Percentiles rank a stretch among this genome's conserved stretches.
These are phyloP conservation scores for Skeletonema grethae DNA, from an alignment of 108 stramenopile genomes.

Conservation along the genomic window DNA sequence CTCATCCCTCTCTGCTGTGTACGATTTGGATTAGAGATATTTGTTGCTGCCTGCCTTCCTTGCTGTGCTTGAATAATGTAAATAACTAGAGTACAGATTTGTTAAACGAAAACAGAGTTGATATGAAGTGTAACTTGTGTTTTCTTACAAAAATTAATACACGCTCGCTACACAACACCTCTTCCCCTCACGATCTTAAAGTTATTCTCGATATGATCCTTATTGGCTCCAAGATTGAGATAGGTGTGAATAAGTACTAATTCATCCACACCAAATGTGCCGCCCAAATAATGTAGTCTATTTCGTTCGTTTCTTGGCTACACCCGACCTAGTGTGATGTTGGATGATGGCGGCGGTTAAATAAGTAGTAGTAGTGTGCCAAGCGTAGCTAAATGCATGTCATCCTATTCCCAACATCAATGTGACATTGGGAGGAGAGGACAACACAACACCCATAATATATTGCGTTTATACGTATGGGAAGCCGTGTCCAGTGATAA, in stretches of 20 bases:
- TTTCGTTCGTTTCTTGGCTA: neutral
- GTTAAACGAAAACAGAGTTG: neutral
- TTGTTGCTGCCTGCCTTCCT: too few relatives aligned
- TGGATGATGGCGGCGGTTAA: neutral
- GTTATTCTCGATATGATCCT: neutral
- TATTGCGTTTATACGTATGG: constrained; percentile 74
- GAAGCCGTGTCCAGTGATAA: constrained; percentile 88
- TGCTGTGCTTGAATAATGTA: too few relatives aligned
- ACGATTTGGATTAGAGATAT: too few relatives aligned
- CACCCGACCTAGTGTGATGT: neutral
- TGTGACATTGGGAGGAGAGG: too few relatives aligned
- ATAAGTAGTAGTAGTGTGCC: neutral
- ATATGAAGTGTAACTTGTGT: neutral
- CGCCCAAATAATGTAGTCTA: neutral
- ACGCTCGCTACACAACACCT: constrained; percentile 5
- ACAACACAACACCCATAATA: neutral
- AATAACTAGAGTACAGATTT: neutral
- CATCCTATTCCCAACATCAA: too few relatives aligned
- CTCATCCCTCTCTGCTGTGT: too few relatives aligned
- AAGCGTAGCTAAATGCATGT: neutral
- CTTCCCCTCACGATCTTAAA: neutral
- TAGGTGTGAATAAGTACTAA: neutral
- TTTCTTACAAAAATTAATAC: constrained; percentile 7
- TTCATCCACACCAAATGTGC: neutral
- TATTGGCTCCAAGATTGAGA: neutral